Percentiles rank a stretch among this genome's conserved stretches.
These are phyloP conservation scores for Penicillium concentricum DNA, from an alignment of 2,329 filamentous ascomycete species.

Conservation along the genomic window DNA sequence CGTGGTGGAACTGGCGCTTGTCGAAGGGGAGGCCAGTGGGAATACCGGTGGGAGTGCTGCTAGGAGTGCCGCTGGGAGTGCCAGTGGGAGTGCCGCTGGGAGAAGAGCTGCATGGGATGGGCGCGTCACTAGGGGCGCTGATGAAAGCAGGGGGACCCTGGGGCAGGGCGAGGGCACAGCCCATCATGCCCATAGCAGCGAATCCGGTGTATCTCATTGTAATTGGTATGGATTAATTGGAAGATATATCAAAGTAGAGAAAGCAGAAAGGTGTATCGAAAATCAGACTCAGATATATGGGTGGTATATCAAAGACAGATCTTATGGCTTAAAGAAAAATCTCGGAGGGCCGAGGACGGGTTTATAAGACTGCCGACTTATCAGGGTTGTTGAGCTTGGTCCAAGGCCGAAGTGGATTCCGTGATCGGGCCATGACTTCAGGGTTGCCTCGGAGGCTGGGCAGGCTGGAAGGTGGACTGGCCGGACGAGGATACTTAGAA, in stretches of 20 bases:
- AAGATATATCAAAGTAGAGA: not conserved
- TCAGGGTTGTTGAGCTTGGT: conserved; percentile 3
- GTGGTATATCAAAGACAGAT: conserved; percentile 1
- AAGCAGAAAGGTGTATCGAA: not conserved
- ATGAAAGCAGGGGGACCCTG: conserved; percentile 4
- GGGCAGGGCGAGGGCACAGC: conserved; percentile 24
- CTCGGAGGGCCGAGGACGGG: not conserved
- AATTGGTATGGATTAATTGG: not conserved
- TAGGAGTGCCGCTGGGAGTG: not conserved
- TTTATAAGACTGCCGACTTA: conserved; percentile 15
- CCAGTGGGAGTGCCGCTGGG: not conserved
- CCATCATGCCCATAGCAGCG: conserved; percentile 21
- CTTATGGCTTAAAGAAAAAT: not conserved
- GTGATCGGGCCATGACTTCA: conserved; percentile 21
- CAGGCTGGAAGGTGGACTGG: not conserved
- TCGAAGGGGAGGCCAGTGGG: not conserved
- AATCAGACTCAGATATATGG: not conserved
- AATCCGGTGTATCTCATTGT: conserved; percentile 22
- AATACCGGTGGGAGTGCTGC: not conserved
- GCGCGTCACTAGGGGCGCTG: not conserved
- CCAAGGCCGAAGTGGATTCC: conserved; percentile 8
- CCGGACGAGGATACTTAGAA: not conserved
- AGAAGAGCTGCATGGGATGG: not conserved
- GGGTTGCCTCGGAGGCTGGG: conserved; percentile 6
- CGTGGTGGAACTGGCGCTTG: conserved; percentile 6